Evolutionary conservation across 2,329 filamentous ascomycete species (phyloP).

Genomic region (Lasiodiplodia sp.): DNA sequence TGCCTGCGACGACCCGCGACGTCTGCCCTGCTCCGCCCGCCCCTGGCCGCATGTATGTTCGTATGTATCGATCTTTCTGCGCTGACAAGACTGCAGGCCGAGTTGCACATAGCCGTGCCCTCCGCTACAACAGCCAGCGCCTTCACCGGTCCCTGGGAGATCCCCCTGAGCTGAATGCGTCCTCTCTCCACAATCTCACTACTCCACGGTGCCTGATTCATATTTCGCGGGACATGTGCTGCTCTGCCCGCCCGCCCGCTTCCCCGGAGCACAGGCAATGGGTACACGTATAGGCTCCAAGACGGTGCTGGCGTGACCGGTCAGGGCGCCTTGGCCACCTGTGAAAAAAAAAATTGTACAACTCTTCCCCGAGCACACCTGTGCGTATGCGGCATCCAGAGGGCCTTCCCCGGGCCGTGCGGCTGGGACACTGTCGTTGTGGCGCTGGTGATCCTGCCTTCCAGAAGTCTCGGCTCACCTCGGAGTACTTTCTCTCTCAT

Average conservation of each 20-base stretch:
- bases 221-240: conserved; percentile 14
- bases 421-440: conserved; percentile 14
- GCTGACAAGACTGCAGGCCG: not conserved
- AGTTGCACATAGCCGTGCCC: not conserved
- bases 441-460: conserved; percentile 3
- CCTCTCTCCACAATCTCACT: conserved; percentile 25
- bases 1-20: not conserved
- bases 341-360: conserved; percentile 21
- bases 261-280: conserved; percentile 24
- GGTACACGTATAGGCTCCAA: conserved; percentile 5
- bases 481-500: conserved; percentile 7
- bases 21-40: conserved; percentile 7
- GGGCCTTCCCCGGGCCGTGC: conserved; percentile 20
- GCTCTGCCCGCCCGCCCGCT: conserved; percentile 8
- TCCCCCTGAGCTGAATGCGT: conserved; percentile 19
- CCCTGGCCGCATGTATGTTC: not conserved
- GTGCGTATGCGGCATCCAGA: conserved; percentile 7
- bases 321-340: conserved; percentile 19
- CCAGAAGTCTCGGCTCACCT: conserved; percentile 21
- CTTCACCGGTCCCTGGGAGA: conserved; percentile 25
- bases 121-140: not conserved
- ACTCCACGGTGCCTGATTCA: conserved; percentile 22
- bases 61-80: not conserved
- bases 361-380: conserved; percentile 9
- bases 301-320: conserved; percentile 19